Evolutionary conservation across 257 asterid species (phyloP).

Genomic region (Ehretia macrophylla): DNA sequence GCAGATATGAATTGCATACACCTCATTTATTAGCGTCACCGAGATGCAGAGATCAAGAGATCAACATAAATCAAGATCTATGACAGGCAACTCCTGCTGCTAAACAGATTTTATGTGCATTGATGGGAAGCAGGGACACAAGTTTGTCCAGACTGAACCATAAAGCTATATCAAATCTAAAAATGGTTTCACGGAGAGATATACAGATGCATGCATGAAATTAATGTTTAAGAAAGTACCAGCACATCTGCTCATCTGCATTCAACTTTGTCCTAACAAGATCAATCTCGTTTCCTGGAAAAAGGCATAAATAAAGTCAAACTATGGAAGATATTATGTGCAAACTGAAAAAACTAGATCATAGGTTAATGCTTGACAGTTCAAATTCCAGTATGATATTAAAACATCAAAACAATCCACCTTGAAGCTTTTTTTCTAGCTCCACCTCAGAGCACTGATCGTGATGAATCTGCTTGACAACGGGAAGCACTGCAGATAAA

Average conservation of each 20-base stretch:
- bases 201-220: background rate
- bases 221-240: constrained; percentile 45
- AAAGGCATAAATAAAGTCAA: constrained; percentile 17
- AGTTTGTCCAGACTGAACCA: no score
- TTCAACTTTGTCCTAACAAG: constrained; percentile 81
- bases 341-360: background rate
- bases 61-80: no score
- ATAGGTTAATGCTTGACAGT: no score
- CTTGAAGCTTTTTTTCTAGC: constrained; percentile 74
- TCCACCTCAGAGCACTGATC: constrained; percentile 87
- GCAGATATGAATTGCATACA: no score
- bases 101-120: no score
- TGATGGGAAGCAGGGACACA: no score
- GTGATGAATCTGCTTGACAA: constrained; percentile 68
- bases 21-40: no score
- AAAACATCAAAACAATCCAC: constrained; percentile 38
- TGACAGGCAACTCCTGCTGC: no score
- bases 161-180: background rate
- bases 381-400: constrained; percentile 10
- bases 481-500: constrained; percentile 87
- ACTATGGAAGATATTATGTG: constrained; percentile 11
- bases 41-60: no score
- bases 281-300: constrained; percentile 78
- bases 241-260: constrained; percentile 99
- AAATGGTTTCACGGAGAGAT: background rate